phyloP scores from a whole-genome alignment of 805 yeast species.

The Lipomyces spencermartinsiae region DNA sequence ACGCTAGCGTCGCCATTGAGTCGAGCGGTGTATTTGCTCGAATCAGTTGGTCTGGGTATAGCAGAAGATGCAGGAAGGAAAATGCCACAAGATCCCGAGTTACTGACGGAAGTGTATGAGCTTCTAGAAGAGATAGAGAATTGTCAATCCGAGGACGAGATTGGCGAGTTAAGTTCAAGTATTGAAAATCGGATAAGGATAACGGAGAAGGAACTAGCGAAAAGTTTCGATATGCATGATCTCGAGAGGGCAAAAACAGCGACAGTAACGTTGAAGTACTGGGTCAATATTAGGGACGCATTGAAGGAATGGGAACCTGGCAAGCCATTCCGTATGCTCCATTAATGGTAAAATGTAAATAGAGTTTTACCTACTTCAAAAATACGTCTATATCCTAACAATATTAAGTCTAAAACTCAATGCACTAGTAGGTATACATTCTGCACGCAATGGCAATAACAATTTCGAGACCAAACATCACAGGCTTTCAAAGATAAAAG shows the following conservation, averaged over 20 bases:
- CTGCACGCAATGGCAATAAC: background rate
- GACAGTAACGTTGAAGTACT: constrained; percentile 78
- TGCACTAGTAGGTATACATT: background rate
- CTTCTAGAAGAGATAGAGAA: constrained; percentile 83
- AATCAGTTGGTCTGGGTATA: constrained; percentile 54
- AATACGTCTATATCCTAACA: background rate
- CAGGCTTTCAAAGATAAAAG: constrained; percentile 64
- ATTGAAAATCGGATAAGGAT: constrained; percentile 62
- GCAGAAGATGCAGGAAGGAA: constrained; percentile 59
- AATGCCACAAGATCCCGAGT: constrained; percentile 56
- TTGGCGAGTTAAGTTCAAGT: constrained; percentile 57
- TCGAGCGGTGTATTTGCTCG: constrained; percentile 68
- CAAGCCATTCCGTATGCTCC: constrained; percentile 38
- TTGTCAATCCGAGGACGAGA: constrained; percentile 63
- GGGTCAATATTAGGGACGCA: constrained; percentile 78
- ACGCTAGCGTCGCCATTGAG: constrained; percentile 71
- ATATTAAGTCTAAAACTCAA: background rate
- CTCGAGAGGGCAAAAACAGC: constrained; percentile 67
- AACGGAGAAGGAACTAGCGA: constrained; percentile 54
- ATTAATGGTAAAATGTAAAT: constrained; percentile 19
- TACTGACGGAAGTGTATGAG: constrained; percentile 79
- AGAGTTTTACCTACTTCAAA: background rate
- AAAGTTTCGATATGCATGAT: constrained; percentile 55
- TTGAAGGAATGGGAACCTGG: constrained; percentile 56
- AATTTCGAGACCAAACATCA: background rate